These are phyloP conservation scores for Barbatosphaeria neglecta DNA, from an alignment of 495 filamentous ascomycete species.

Conservation along the genomic window DNA sequence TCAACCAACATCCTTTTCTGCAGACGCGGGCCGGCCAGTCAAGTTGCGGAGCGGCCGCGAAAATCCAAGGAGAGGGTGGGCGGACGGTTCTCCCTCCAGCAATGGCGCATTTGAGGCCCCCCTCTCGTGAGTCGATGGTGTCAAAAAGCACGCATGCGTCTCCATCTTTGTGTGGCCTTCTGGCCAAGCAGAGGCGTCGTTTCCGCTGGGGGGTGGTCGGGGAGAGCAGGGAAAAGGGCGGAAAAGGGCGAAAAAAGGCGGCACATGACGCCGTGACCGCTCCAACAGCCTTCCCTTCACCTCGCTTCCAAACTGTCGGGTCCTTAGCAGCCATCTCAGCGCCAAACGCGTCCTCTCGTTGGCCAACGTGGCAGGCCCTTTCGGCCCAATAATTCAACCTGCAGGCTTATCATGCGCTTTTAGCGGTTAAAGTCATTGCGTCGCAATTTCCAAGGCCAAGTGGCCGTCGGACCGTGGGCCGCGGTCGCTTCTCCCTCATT, in stretches of 20 bases:
- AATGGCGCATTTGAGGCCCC: too few relatives aligned
- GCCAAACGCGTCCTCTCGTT: neutral
- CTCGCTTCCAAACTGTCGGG: constrained; percentile 1
- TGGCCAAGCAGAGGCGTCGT: neutral
- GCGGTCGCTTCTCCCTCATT: neutral
- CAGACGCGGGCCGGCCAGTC: too few relatives aligned
- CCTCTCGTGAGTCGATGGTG: too few relatives aligned
- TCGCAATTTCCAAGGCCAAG: neutral
- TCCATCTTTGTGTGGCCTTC: neutral
- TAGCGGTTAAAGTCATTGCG: neutral
- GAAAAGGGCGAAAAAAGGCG: neutral
- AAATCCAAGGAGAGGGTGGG: too few relatives aligned
- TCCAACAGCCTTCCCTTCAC: neutral
- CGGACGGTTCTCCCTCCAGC: too few relatives aligned
- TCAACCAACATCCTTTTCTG: too few relatives aligned
- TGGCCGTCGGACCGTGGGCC: neutral
- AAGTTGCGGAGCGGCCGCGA: too few relatives aligned
- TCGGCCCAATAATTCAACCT: neutral
- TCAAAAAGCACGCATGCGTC: too few relatives aligned
- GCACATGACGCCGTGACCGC: neutral
- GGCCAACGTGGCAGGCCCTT: neutral
- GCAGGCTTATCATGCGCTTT: neutral
- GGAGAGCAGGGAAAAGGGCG: neutral
- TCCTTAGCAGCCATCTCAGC: neutral
- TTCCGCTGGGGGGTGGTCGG: neutral